Percentiles rank a stretch among this genome's conserved stretches.
phyloP scores from a whole-genome alignment of 371 early-diverging fungal species.

The Vairimorpha necatrix region DNA sequence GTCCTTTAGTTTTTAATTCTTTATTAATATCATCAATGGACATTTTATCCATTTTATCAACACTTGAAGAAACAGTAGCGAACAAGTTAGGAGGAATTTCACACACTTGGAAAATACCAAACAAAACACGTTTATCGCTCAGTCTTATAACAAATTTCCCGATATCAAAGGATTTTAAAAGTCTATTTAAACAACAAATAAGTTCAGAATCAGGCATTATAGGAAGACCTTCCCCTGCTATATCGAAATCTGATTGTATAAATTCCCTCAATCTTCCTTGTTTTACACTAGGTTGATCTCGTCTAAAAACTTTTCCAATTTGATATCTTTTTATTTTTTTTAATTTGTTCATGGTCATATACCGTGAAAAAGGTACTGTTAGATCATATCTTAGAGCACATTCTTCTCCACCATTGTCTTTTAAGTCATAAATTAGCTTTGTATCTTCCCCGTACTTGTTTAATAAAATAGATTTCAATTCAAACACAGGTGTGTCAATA shows the following conservation, averaged over 20 bases:
- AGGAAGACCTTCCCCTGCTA: conserved; percentile 83
- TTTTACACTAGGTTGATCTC: conserved; percentile 94
- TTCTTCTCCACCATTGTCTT: conserved; percentile 94
- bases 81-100: conserved; percentile 80
- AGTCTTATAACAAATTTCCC: conserved; percentile 78
- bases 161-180: conserved; percentile 71
- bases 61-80: conserved; percentile 84
- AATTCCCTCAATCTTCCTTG: conserved; percentile 97
- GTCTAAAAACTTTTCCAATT: conserved; percentile 94
- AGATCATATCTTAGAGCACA: conserved; percentile 93
- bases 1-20: conserved; percentile 62
- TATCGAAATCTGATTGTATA: conserved; percentile 96
- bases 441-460: conserved; percentile 98
- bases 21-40: conserved; percentile 40
- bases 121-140: conserved; percentile 88
- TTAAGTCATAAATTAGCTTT: conserved; percentile 92
- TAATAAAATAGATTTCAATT: conserved; percentile 86
- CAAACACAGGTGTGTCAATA: conserved; percentile 98
- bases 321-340: conserved; percentile 78
- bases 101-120: conserved; percentile 84
- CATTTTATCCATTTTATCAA: conserved; percentile 93
- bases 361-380: conserved; percentile 97
- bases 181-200: conserved; percentile 74
- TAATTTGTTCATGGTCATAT: conserved; percentile 85
- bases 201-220: conserved; percentile 95